Base-by-base conservation (phyloP, 768 basidiomycete genomes). In the Boletus edulis region DNA sequence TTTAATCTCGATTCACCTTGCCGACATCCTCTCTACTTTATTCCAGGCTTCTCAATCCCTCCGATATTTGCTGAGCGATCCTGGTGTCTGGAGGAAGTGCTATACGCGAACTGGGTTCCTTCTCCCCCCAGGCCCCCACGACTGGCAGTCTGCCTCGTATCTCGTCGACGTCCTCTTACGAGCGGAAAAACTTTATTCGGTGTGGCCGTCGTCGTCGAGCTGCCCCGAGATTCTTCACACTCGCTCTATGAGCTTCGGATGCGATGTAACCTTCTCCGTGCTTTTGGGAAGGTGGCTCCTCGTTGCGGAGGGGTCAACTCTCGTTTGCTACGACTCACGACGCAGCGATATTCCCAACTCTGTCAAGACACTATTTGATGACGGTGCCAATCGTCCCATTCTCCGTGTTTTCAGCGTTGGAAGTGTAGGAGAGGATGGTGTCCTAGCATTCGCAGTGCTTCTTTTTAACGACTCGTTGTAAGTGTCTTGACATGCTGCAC, bases 121-220 rank as follows among this genome's bases (percentile, higher is more conserved):
- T 10, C 22, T 52, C 17, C 49, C 55, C n/a, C 38, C 51, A 7
- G 59, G 59, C 18, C 60, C 59, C 10, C 45, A 46, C 10, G 31
- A 53, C 4, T 62, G 59, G 59, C 59, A 62, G 42, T 45, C 59
- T 27, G 37, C 54, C 5, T 40, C 59, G 2, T 48, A 54, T 34
- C 46, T 61, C 37, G 14, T 46, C 37, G 35, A 46, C 8, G 27
- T 29, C 13, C 55, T 62, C 10, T 38, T 57, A n/a, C 46, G 43
- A n/a, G 52, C 51, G 5, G 46, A 47, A 14, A 57, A 31, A 12
- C 22, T 46, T 10, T 2, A 41, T 49, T 42, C 49, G 3, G 31
- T 51, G 15, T 62, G 61, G 61, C 46, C 61, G 5, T 43, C 43
- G 14, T 38, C 31, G n/a, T 50, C n/a, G 5, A 22, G 20, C 22